These are phyloP conservation scores for Podospora fimiseda DNA, from an alignment of 495 filamentous ascomycete species.

Conservation along the genomic window DNA sequence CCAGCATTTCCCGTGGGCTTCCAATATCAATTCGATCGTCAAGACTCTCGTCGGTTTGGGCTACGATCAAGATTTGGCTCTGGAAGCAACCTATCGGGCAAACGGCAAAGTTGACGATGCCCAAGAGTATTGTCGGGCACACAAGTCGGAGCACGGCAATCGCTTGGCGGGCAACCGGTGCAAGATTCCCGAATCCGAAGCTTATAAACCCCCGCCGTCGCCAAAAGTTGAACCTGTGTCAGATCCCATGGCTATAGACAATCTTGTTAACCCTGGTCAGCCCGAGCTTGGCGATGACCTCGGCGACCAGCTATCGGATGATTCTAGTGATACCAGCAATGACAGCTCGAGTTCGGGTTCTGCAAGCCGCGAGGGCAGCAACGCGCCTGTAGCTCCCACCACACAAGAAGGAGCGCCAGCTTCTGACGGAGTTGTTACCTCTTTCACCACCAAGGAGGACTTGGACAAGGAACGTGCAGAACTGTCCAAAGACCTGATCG, in stretches of 20 bases:
- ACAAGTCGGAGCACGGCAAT: conserved; percentile 19
- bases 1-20: conserved; percentile 25
- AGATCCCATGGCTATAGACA: conserved; percentile 29
- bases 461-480: conserved; percentile 69
- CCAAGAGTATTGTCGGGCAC: conserved; percentile 66
- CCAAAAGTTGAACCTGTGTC: conserved; percentile 13
- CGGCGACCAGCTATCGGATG: conserved; percentile 18
- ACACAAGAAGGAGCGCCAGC: conserved; percentile 6
- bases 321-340: conserved; percentile 16
- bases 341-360: conserved; percentile 16
- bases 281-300: conserved; percentile 13
- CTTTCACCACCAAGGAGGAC: conserved; percentile 62
- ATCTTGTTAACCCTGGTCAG: conserved; percentile 16
- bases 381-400: neutral
- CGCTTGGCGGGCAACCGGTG: conserved; percentile 44
- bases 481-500: conserved; percentile 71
- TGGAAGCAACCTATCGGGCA: conserved; percentile 80
- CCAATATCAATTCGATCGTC: conserved; percentile 40
- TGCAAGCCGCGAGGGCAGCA: conserved; percentile 6
- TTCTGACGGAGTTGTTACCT: conserved; percentile 3
- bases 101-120: conserved; percentile 56
- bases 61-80: conserved; percentile 52
- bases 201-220: conserved; percentile 14
- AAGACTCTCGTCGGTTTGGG: conserved; percentile 40
- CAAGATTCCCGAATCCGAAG: conserved; percentile 59